phyloP scores from a whole-genome alignment of 176 grass and related monocot species.

The Rhynchospora pubera region DNA sequence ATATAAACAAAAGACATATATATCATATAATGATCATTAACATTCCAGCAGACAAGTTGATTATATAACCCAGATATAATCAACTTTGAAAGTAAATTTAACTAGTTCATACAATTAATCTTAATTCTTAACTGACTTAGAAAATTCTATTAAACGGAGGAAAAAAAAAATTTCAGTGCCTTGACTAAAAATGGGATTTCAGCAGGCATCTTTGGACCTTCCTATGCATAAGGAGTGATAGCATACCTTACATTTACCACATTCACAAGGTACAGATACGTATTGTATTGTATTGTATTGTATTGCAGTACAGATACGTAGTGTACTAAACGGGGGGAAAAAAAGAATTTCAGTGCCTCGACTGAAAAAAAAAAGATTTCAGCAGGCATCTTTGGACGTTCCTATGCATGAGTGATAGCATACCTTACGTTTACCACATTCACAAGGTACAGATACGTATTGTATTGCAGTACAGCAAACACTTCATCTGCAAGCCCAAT shows the following conservation, averaged over 20 bases:
- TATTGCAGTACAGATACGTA: conserved; percentile 44
- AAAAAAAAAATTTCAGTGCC: not conserved
- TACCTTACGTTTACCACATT: conserved; percentile 89
- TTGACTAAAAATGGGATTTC: not conserved
- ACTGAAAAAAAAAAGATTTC: not conserved
- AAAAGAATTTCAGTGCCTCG: too few relatives aligned
- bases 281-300: conserved; percentile 27
- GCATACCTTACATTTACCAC: conserved; percentile 75
- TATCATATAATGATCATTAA: not conserved
- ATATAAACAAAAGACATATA: not conserved
- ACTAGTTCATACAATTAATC: not conserved
- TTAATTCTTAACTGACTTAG: not conserved
- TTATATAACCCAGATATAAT: not conserved
- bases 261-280: conserved; percentile 78
- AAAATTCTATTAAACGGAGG: not conserved
- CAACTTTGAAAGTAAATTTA: not conserved
- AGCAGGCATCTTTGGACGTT: not conserved
- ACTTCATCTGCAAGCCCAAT: conserved; percentile 81
- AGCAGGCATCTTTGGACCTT: not conserved
- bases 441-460: conserved; percentile 75
- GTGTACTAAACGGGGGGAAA: too few relatives aligned
- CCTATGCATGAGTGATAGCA: not conserved
- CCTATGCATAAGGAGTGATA: not conserved
- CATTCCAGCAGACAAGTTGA: not conserved
- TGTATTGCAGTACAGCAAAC: conserved; percentile 77